Percentiles rank a stretch among this genome's conserved stretches.
These are phyloP conservation scores for Castanea mollissima DNA, from an alignment of 306 rosid genomes.

Conservation along the genomic window DNA sequence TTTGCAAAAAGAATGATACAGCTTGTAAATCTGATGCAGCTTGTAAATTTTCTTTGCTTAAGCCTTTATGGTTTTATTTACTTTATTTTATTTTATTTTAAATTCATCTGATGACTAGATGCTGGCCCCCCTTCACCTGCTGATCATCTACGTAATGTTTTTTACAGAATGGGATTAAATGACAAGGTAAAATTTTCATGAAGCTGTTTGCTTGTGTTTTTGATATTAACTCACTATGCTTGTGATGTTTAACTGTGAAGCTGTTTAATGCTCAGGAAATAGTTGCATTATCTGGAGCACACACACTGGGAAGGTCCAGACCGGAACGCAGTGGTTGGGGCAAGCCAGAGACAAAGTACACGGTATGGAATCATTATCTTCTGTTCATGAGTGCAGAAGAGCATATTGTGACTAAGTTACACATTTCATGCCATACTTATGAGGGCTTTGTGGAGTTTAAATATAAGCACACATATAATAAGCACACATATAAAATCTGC, in stretches of 20 bases:
- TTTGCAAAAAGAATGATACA: not conserved
- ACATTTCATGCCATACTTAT: not conserved
- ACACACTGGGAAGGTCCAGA: slow-evolving; percentile 90
- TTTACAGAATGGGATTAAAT: slow-evolving; percentile 87
- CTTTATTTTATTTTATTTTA: not conserved
- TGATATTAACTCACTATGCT: slow-evolving; percentile 3
- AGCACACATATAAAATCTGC: not conserved
- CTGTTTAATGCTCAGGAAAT: slow-evolving; percentile 68
- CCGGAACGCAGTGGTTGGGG: slow-evolving; percentile 99
- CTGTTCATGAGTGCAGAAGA: not conserved
- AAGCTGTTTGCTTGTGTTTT: not conserved
- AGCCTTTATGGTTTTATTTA: not conserved
- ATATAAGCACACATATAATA: not conserved
- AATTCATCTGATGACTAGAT: slow-evolving; percentile 36
- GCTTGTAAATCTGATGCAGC: not conserved
- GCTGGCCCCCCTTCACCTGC: slow-evolving; percentile 99
- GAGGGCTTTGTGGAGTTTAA: not conserved
- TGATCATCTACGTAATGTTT: slow-evolving; percentile 85
- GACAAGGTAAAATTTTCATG: slow-evolving; percentile 60
- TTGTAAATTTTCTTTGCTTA: not conserved
- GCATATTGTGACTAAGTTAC: not conserved
- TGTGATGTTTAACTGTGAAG: slow-evolving; percentile 23
- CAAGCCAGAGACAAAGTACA: slow-evolving; percentile 92
- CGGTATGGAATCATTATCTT: slow-evolving; percentile 49
- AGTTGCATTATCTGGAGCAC: slow-evolving; percentile 96